Evolutionary conservation across 169 alveolate species (phyloP), one percentile per base, ranked within the genome.

Genomic region (Haemoproteus tartakovskyi): DNA sequence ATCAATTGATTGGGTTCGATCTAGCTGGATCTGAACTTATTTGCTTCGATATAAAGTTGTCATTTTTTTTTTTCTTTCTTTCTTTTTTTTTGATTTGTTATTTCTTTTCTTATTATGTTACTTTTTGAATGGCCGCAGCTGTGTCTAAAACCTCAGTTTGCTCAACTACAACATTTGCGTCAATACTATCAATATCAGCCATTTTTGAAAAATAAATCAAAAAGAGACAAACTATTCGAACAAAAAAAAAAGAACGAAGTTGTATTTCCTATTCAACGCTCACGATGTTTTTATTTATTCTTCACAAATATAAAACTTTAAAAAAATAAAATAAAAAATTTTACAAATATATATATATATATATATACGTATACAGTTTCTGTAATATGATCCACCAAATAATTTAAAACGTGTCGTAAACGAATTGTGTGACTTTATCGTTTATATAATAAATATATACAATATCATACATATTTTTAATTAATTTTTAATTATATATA

Each of bases 101-200:
- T n/a, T 12, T 47, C 21, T 47, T 21, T 14, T 8, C 40, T 30
- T 37, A 16, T 47, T n/a, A 6, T n/a, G 22, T 67, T 67, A 67
- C 82, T 47, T 67, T 67, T 38, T 67, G 82, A 11, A 87, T 80
- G 8, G 89, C 92, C 46, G 92, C 67, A 33, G 86, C 50, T 29
- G 79, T 52, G 18, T 81, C 87, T 26, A 74, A 85, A 40, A 84
- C 92, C n/a, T 64, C 81, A 47, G 79, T 87, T 57, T 87, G 85
- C 29, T 83, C 90, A 26, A 60, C 59, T 41, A 67, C 82, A 36
- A 67, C 70, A 37, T 67, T 52, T 36, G 51, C 54, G 4, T 67
- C 82, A 67, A 52, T 70, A 22, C 82, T 67, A 22, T 67, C 82
- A 29, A 41, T 70, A 47, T 67, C 82, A 19, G 60, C 43, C 82